phyloP scores from a whole-genome alignment of 495 filamentous ascomycete genomes.

The Aspergillus conjunctus region DNA sequence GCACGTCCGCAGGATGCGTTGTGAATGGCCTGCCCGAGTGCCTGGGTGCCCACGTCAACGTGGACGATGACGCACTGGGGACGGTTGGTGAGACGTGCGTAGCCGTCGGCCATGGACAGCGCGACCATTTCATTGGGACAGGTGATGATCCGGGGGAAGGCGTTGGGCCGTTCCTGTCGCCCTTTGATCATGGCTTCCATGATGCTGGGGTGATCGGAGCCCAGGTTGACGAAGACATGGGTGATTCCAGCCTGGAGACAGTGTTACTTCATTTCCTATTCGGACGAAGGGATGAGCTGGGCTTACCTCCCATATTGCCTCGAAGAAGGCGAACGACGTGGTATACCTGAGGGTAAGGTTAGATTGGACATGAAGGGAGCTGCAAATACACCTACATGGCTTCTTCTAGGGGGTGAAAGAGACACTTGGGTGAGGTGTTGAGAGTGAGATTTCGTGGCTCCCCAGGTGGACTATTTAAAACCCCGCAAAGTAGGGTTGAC shows the following conservation, averaged over 20 bases:
- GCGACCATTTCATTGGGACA: constrained; percentile 96
- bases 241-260: constrained; percentile 65
- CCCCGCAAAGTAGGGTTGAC: not conserved
- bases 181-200: constrained; percentile 90
- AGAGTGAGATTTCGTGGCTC: too few species aligned
- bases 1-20: constrained; percentile 79
- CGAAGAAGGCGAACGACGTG: constrained; percentile 78
- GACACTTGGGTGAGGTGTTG: too few species aligned
- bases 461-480: not conserved
- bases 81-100: constrained; percentile 75
- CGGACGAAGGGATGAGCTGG: not conserved
- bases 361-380: not conserved
- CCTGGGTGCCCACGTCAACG: constrained; percentile 90
- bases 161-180: constrained; percentile 53
- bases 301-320: constrained; percentile 64
- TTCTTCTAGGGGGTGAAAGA: not conserved
- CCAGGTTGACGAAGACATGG: constrained; percentile 83
- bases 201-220: constrained; percentile 84
- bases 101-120: constrained; percentile 90
- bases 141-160: constrained; percentile 81
- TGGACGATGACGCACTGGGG: constrained; percentile 89
- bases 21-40: constrained; percentile 84
- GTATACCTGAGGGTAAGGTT: constrained; percentile 47
- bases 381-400: not conserved
- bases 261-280: not conserved